Evolutionary conservation across 1,139 yeast species (phyloP).

Genomic region (Pichia sp.): DNA sequence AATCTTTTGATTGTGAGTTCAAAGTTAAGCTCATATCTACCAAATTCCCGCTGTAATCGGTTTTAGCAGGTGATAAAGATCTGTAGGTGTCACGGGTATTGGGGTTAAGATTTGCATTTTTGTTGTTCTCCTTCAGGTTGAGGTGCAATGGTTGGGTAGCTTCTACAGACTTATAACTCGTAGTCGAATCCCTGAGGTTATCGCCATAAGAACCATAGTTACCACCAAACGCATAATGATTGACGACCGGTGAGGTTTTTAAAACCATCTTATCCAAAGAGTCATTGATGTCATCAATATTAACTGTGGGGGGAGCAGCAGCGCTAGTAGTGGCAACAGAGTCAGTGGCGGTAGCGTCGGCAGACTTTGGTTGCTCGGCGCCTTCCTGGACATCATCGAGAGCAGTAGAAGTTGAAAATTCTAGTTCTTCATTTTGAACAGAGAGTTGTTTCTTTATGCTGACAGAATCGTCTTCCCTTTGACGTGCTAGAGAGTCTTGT

Average conservation of each 20-base stretch:
- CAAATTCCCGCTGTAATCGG: conserved; percentile 4
- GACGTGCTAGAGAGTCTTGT: background rate
- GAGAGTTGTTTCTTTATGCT: background rate
- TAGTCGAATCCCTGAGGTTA: conserved; percentile 5
- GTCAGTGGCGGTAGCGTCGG: background rate
- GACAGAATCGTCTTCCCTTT: background rate
- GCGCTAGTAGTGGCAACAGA: background rate
- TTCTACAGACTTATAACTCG: conserved; percentile 1
- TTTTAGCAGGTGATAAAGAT: conserved; percentile 3
- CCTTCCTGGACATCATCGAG: background rate
- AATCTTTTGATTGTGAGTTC: conserved; percentile 1
- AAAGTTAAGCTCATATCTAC: conserved; percentile 12
- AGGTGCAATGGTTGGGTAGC: conserved; percentile 12
- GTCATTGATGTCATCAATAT: conserved; percentile 6
- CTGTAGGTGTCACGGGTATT: background rate
- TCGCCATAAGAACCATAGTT: conserved; percentile 14
- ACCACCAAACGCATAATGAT: conserved; percentile 8
- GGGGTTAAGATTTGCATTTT: background rate
- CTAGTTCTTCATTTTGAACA: background rate
- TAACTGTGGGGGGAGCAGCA: background rate
- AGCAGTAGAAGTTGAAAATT: background rate
- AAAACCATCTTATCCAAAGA: conserved; percentile 11
- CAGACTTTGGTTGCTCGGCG: background rate
- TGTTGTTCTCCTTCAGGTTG: background rate
- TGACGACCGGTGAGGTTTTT: conserved; percentile 2